Evolutionary conservation across 495 filamentous ascomycete species (phyloP), one percentile per base, ranked within the genome.

Genomic region (Margaritispora aquatica): DNA sequence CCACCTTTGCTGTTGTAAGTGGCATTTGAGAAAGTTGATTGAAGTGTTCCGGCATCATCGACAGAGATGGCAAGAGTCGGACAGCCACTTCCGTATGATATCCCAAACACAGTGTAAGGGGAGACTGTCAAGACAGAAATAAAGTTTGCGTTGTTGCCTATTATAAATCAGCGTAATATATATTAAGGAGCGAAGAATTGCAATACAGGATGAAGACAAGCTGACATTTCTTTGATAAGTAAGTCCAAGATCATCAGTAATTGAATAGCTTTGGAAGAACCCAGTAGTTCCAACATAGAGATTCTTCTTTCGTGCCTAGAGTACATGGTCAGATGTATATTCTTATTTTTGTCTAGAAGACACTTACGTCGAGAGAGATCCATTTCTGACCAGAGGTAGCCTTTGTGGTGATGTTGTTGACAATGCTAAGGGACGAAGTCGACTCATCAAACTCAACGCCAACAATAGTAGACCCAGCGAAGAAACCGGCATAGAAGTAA

Each of bases 101-200:
- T 71, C 1, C 66, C 66, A 52, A 70, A 73, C 7, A 71, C 71
- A 9, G 61, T 47, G 55, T 72, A 72, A 0, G 73, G 73, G 11
- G 51, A 26, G 2, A 44, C 34, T 0, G 56, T 58, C 41, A 50
- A 58, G 17, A 69, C 66, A 0, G 61, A 48, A 29, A 71, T 53
- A 52, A 70, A 74, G 51, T 70, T 63, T 24, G 63, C 65, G 47
- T 65, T 70, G 47, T 22, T 50, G 20, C 47, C 47, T 50, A 17
- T 17, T 24, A 5, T 5, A 24, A 7, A 17, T 50, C 3, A 50
- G 47, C 3, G 26, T 8, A 24, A 4, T 2, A 17, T 24, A 24
- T 24, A 23, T 2, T 23, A 2, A 50, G 8, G 21, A 3, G 8
- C 26, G 47, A 24, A 26, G 2, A 44, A 15, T 22, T 5, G 29